These are phyloP conservation scores for Salinomyces thailandicus DNA, from an alignment of 2,329 filamentous ascomycete genomes.

Conservation along the genomic window DNA sequence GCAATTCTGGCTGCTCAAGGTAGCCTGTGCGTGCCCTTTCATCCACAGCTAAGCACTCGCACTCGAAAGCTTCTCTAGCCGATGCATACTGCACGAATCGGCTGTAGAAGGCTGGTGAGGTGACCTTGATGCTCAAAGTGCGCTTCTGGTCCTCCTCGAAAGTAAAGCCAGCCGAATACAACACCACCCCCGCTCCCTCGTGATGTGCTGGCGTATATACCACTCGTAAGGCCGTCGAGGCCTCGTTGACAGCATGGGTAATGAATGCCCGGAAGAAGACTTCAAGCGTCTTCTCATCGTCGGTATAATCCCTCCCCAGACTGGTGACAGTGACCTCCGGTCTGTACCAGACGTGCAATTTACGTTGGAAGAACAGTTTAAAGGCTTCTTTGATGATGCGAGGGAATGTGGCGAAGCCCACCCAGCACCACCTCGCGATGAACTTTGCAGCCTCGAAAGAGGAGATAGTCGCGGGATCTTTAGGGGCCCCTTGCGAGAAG, in stretches of 20 bases:
- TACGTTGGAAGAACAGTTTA: conserved; percentile 45
- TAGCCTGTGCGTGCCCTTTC: conserved; percentile 49
- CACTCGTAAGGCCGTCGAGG: conserved; percentile 37
- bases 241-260: conserved; percentile 39
- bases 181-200: conserved; percentile 18
- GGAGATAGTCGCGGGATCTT: conserved; percentile 42
- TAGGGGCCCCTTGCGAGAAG: conserved; percentile 41
- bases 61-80: conserved; percentile 51
- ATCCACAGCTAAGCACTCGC: conserved; percentile 42
- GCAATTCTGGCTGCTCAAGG: conserved; percentile 44
- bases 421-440: conserved; percentile 51
- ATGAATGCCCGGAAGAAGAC: conserved; percentile 32
- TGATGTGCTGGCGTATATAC: conserved; percentile 43
- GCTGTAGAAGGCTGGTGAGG: conserved; percentile 58
- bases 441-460: conserved; percentile 18
- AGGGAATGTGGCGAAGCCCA: conserved; percentile 55
- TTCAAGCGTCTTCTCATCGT: conserved; percentile 37
- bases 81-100: conserved; percentile 54
- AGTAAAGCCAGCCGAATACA: conserved; percentile 27
- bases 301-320: conserved; percentile 44
- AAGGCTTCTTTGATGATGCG: conserved; percentile 53
- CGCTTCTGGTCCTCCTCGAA: conserved; percentile 27
- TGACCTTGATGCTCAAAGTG: conserved; percentile 46
- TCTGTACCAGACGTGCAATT: conserved; percentile 54
- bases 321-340: conserved; percentile 52